Conservation (phyloP, 805 yeast genomes). For the Kodamaea kaohsiungensis region DNA sequence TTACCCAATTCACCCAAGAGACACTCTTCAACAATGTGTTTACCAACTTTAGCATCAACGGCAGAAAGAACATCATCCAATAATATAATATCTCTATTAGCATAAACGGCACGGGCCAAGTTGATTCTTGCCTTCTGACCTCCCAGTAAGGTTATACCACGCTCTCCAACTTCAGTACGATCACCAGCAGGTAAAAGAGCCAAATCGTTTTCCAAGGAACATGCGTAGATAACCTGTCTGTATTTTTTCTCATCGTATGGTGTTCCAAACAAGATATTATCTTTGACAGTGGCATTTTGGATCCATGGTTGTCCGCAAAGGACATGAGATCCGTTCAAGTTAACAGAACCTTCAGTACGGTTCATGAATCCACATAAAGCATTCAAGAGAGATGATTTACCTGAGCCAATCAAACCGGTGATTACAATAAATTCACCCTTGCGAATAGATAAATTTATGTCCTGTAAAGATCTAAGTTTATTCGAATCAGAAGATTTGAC, state of each 20-base stretch:
- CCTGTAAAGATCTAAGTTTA: slow-evolving; percentile 43
- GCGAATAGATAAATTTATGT: slow-evolving; percentile 53
- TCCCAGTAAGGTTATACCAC: slow-evolving; percentile 85
- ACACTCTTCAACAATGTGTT: slow-evolving; percentile 71
- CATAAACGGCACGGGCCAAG: slow-evolving; percentile 77
- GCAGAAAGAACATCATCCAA: slow-evolving; percentile 83
- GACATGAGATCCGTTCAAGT: slow-evolving; percentile 53
- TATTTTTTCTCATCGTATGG: slow-evolving; percentile 54
- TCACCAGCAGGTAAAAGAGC: slow-evolving; percentile 72
- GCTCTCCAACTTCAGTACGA: slow-evolving; percentile 76
- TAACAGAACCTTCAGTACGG: slow-evolving; percentile 51
- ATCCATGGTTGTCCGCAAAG: slow-evolving; percentile 78
- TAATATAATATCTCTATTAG: slow-evolving; percentile 62
- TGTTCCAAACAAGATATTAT: slow-evolving; percentile 70
- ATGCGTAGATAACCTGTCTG: slow-evolving; percentile 55
- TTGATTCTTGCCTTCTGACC: slow-evolving; percentile 85
- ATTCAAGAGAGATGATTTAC: slow-evolving; percentile 70
- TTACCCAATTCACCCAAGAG: slow-evolving; percentile 54
- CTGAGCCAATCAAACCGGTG: slow-evolving; percentile 82
- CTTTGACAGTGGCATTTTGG: slow-evolving; percentile 75
- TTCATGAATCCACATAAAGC: slow-evolving; percentile 76
- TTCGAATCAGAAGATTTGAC: slow-evolving; percentile 2
- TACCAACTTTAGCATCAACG: slow-evolving; percentile 86
- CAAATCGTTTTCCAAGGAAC: slow-evolving; percentile 68
- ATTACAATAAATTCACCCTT: slow-evolving; percentile 73